Base-by-base conservation (phyloP, 225 moss, liverwort and hornwort genomes). In the Asterella californica region DNA sequence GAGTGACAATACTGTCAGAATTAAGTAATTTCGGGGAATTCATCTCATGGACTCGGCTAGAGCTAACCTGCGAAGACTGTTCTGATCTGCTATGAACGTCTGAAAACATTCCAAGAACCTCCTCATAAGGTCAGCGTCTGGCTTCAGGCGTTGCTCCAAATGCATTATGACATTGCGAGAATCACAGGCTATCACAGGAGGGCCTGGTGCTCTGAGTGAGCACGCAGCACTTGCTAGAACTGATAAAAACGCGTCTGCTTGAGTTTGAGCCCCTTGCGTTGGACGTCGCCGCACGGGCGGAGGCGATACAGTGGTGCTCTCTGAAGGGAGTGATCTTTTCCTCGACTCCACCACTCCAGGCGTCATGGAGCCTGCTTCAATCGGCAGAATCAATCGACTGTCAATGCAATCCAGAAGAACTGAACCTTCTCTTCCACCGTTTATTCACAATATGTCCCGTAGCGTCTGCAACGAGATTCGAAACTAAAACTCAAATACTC, bases 41-140 rank as follows among this genome's bases (percentile, higher is more conserved):
- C 4, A 17, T 18, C 38, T 72, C 47, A 25, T 8, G 27, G 15
- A 37, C 5, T 8, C 17, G 30, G 10, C 5, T 10, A 32, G 37
- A 27, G 36, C 79, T 33, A 71, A 94, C 94, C 94, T 90, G 82
- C 93, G 94, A 53, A 95, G 86, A 82, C 86, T 85, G 36, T 81
- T 82, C 32, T 82, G 87, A 77, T 91, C 86, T 18, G 89, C 84
- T 19, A 91, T 83, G 46, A 91, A 82, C 21, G 84, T 79, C 64
- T 83, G 88, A 24, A 95, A 85, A 64, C 91, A 89, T 54, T 87
- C 86, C 52, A 95, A 76, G 80, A 95, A 93, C 57, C 85, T 84
- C 79, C 79, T 86, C 52, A 81, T 78, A 74, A 82, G 82, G n/a
- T 80, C 77, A 27, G 87, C 36, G 73, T 95, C 90, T 80, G 87